Evolutionary conservation across 495 filamentous ascomycete genomes (phyloP), one percentile per base, ranked within the genome.

Genomic region (Staphylotrichum longicolle): DNA sequence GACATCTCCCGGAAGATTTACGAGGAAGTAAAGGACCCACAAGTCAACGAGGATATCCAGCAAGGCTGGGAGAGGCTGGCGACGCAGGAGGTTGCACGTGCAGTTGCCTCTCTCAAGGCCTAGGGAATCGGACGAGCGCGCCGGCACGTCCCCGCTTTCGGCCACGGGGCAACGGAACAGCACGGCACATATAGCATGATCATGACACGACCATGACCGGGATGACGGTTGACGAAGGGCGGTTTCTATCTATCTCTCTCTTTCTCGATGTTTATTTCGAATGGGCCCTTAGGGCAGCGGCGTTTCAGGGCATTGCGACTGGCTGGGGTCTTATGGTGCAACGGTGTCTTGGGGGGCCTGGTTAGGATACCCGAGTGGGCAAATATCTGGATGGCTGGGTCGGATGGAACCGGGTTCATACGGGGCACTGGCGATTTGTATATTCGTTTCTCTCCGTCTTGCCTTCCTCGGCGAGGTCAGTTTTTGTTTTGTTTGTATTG

Each of bases 1-100:
- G 86, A 84, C 41, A 84, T 96, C 33, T 94, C 89, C 12, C 84
- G 89, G 15, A 87, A 84, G 74, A 75, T 97, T n/a, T 97, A 97
- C 70, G 89, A 95, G 44, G 84, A 85, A 42, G 85, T 93, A 12
- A 84, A 82, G 6, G 85, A 87, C 49, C 77, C 79, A n/a, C 61
- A 70, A 3, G 65, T 77, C 35, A 80, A 84, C 39, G 77, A 83
- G 9, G 80, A 83, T 11, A 79, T 82, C 42, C 81, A 82, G 62
- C 79, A 81, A 40, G 76, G 76, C 7, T 87, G 90, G 73, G 88
- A 93, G 74, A 81, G 79, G 66, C 77, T 87, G 52, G 92, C 91
- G 7, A 82, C 75, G 8, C 79, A 85, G 7, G 90, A 96, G 75
- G 92, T 97, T 0, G 82, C 82, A 39, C 84, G 80, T 54, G 90